Conservation (phyloP, 176 grass and related monocot genomes). For the Hsuehochloa calcarea region DNA sequence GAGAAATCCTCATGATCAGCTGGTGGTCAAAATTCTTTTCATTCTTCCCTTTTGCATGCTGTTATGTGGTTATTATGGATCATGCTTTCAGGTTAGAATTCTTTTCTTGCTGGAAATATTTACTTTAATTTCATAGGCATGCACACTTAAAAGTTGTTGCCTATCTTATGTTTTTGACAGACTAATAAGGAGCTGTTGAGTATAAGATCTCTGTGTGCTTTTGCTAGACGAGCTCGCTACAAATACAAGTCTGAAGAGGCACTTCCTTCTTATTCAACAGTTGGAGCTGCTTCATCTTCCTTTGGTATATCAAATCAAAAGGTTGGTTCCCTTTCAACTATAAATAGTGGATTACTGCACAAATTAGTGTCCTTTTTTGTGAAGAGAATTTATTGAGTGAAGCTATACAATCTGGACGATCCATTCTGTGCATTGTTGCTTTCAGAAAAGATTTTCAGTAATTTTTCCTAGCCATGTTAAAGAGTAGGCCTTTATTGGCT, state of each 20-base stretch:
- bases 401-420: neutral
- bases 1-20: constrained; percentile 59
- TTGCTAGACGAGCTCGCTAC: constrained; percentile 54
- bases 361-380: neutral
- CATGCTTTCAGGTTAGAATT: constrained; percentile 67
- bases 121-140: constrained; percentile 9
- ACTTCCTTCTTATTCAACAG: constrained; percentile 72
- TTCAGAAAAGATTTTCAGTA: constrained; percentile 1
- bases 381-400: neutral
- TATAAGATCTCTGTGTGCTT: constrained; percentile 44
- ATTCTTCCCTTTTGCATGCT: constrained; percentile 69
- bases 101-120: constrained; percentile 19
- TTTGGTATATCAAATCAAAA: constrained; percentile 68
- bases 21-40: constrained; percentile 65
- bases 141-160: neutral
- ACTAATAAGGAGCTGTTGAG: constrained; percentile 64
- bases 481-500: neutral
- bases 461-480: neutral
- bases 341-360: constrained; percentile 4
- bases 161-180: constrained; percentile 45
- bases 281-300: constrained; percentile 66
- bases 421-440: neutral
- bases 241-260: constrained; percentile 66
- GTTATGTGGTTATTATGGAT: constrained; percentile 71
- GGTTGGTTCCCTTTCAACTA: constrained; percentile 43